These are phyloP conservation scores for Grosmannia penicillata DNA, from an alignment of 2,329 filamentous ascomycete species.

Conservation along the genomic window DNA sequence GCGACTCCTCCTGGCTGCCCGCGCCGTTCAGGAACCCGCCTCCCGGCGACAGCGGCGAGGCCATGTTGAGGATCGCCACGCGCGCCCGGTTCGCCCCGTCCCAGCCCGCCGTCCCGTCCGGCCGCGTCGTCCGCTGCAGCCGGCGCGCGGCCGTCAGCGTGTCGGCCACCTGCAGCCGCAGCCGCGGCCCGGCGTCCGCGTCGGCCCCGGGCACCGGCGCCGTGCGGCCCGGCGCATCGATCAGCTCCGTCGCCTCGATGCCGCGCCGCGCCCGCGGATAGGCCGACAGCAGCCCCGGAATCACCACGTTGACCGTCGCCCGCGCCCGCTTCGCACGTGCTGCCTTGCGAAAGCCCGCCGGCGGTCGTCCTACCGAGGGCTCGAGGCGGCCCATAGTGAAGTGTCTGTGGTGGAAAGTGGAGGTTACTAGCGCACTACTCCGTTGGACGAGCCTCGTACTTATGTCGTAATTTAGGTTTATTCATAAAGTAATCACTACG, in stretches of 20 bases:
- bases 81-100: conserved; percentile 11
- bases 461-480: too few relatives aligned
- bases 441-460: too few relatives aligned
- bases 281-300: conserved; percentile 37
- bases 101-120: conserved; percentile 10
- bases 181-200: background rate
- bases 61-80: conserved; percentile 47
- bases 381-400: background rate
- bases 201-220: too few relatives aligned
- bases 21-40: conserved; percentile 47
- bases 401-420: too few relatives aligned
- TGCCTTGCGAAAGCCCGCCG: conserved; percentile 2
- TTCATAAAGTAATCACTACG: too few relatives aligned
- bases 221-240: too few relatives aligned
- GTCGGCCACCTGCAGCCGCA: conserved; percentile 30
- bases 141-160: conserved; percentile 35
- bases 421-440: too few relatives aligned
- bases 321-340: conserved; percentile 33
- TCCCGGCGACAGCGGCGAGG: conserved; percentile 43
- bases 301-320: conserved; percentile 41
- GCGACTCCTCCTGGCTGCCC: conserved; percentile 44
- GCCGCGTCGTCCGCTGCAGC: background rate
- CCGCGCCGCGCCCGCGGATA: conserved; percentile 41
- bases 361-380: background rate
- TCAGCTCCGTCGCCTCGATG: conserved; percentile 34